Evolutionary conservation across 176 grass and related monocot genomes (phyloP), one percentile per base, ranked within the genome.

Genomic region (Ensete ventricosum): DNA sequence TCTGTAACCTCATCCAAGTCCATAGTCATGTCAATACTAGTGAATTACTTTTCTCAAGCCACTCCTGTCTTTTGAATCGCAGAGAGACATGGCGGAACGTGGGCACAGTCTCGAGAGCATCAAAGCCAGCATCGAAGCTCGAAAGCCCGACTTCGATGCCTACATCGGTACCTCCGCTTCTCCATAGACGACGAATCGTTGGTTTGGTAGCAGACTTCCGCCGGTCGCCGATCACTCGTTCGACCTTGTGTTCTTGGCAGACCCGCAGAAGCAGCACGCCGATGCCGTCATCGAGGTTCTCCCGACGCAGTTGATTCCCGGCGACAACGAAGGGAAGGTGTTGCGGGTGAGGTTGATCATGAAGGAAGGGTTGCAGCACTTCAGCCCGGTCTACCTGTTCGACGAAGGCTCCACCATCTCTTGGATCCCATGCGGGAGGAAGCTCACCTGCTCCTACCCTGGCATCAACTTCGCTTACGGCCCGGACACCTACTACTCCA

Each of bases 371-470:
- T 21, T 51, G 11, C 65, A 77, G n/a, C 14, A 52, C 34, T 77
- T 77, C 75, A 53, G 2, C 2, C 59, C 75, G 0, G 60, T 77
- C 9, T 77, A 77, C 60, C 59, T 77, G 14, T 77, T 77, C 21
- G 75, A 77, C 19, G 75, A 77, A 64, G 75, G 75, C 58, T 77
- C 75, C 29, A 77, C 75, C 55, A 17, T 77, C 14, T 77, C 75
- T 9, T 77, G 75, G 75, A 77, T 77, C 1, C 75, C 75, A 0
- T 77, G 75, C 13, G 75, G 75, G 0, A 52, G 75, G 59, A 77
- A 77, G 23, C 60, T 77, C 16, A 77, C 59, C 12, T 77, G 75
- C 60, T 77, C 75, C 7, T 77, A 65, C 60, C 75, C 75, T 2
- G 75, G 75, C 20, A 77, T 77, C 75, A 77, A 77, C 20, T 77